Evolutionary conservation across 148 eudicot species (phyloP), one percentile per base, ranked within the genome.

Genomic region (Rhododendron williamsianum): DNA sequence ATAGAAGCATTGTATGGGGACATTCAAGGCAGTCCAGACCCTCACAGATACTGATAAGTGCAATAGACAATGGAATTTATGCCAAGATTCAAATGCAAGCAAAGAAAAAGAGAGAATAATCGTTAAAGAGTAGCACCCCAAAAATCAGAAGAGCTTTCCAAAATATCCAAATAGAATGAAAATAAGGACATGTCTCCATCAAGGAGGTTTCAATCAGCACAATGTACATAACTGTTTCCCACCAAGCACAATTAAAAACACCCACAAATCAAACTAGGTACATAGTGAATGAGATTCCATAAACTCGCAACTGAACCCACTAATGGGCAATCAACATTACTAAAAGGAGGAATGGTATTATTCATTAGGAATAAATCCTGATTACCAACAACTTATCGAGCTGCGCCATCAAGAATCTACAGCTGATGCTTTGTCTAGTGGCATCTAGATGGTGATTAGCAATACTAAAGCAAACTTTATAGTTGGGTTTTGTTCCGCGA

Each of bases 1-100:
- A n/a, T 52, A 76, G 76, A 79, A 48, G 69, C 30, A 78, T 51
- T 80, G 83, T 46, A 80, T 54, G 73, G 73, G 78, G 21, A 78
- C 85, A 87, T 54, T 35, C 48, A 84, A 60, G 85, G 87, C 81
- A 85, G 76, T 73, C 76, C 83, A 83, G 56, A 80, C 82, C 19
- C 82, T 27, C 19, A 30, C 38, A 84, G 86, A 84, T 86, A 65
- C 90, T 86, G 88, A 83, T 74, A 76, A 87, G 80, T 87, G 86
- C 90, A 89, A 86, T 88, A 72, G 84, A 58, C 83, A 63, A 36
- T 46, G 67, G 90, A 89, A 89, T 86, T 86, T 91, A 91, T 91
- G 86, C 92, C 88, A 86, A 84, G 69, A 78, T 78, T 88, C 52
- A 85, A 85, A 87, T 85, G 83, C 69, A 84, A 54, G 81, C n/a